These are phyloP conservation scores for Rhizopus stolonifer DNA, from an alignment of 371 early-diverging fungal species.

Conservation along the genomic window DNA sequence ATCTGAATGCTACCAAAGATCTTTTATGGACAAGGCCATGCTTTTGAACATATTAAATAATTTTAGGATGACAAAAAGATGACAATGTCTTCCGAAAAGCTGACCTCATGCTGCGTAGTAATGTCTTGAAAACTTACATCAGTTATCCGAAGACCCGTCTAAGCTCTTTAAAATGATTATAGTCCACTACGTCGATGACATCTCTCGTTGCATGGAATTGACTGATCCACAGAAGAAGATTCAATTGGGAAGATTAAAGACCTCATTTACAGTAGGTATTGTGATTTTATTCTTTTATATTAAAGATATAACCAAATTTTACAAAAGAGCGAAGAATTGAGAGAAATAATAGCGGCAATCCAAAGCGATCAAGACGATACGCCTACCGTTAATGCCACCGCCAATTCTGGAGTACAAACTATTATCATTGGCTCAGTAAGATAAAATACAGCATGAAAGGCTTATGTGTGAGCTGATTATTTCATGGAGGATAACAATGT, in stretches of 20 bases:
- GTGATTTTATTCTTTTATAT: constrained; percentile 3
- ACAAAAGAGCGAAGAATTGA: constrained; percentile 9
- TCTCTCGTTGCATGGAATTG: constrained; percentile 3
- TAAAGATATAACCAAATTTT: constrained; percentile 7
- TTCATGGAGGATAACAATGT: constrained; percentile 8
- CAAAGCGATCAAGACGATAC: constrained; percentile 11
- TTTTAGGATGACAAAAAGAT: too few relatives aligned
- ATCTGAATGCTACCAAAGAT: too few relatives aligned
- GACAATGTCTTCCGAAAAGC: too few relatives aligned
- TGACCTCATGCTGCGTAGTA: too few relatives aligned
- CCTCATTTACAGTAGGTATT: constrained; percentile 3
- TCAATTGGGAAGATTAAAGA: constrained; percentile 5
- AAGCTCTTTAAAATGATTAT: constrained; percentile 4
- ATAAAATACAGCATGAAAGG: constrained; percentile 11
- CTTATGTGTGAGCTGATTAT: constrained; percentile 9
- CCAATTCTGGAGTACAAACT: constrained; percentile 2
- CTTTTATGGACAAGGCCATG: too few relatives aligned
- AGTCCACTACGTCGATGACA: constrained; percentile 1
- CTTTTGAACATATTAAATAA: too few relatives aligned
- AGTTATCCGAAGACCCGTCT: constrained; percentile 1
- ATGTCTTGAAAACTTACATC: constrained; percentile 1
- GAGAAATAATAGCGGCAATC: constrained; percentile 6
- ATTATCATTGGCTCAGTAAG: constrained; percentile 10
- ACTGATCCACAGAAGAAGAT: constrained; percentile 1
- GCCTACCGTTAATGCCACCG: constrained; percentile 7